Evolutionary conservation across 345 rosid species (phyloP).

Genomic region (Fremontodendron californicum): DNA sequence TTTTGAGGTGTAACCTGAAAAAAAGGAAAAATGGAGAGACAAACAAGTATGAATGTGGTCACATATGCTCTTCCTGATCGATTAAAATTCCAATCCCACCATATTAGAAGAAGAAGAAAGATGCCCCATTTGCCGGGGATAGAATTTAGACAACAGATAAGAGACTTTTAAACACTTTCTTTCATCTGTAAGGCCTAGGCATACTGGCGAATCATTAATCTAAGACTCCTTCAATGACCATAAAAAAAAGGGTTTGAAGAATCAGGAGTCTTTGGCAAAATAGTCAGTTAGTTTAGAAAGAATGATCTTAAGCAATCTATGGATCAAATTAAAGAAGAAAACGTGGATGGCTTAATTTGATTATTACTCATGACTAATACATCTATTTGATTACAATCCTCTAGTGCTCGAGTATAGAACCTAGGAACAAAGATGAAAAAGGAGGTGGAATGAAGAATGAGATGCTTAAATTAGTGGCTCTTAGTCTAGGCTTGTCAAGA

Average conservation of each 20-base stretch:
- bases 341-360: background rate
- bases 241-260: background rate
- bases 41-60: background rate
- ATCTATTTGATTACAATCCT: background rate
- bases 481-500: constrained; percentile 28
- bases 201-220: constrained; percentile 13
- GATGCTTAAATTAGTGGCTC: constrained; percentile 41
- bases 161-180: background rate
- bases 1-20: constrained; percentile 12
- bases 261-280: background rate
- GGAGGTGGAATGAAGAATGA: constrained; percentile 27
- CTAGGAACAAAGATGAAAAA: background rate
- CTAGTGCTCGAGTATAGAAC: background rate
- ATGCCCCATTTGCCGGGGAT: background rate
- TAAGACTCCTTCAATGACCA: constrained; percentile 11
- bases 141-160: background rate
- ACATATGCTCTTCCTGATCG: background rate
- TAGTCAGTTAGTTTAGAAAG: background rate
- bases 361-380: background rate
- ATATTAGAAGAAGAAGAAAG: constrained; percentile 7
- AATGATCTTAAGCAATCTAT: background rate
- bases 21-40: background rate
- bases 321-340: background rate
- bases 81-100: constrained; percentile 11
- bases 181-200: background rate